Evolutionary conservation across 345 rosid species (phyloP).

Genomic region (Melastoma malabathricum): DNA sequence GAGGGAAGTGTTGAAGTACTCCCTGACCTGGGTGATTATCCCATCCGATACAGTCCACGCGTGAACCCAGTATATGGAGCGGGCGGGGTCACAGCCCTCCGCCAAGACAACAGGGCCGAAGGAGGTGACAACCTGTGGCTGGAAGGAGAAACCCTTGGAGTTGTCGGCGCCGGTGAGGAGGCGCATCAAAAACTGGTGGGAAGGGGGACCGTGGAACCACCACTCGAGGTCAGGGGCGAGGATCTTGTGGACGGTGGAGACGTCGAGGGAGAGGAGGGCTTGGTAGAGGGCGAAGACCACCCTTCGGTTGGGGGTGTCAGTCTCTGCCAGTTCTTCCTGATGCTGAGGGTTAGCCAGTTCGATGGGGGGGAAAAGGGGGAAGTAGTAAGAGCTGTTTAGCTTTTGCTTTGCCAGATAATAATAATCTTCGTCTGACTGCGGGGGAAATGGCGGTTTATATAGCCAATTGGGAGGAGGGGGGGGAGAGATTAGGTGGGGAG

Average conservation of each 20-base stretch:
- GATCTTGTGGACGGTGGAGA: constrained; percentile 39
- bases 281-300: no score
- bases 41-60: constrained; percentile 88
- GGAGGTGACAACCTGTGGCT: constrained; percentile 28
- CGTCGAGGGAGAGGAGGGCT: no score
- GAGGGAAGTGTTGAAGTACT: constrained; percentile 84
- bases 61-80: constrained; percentile 78
- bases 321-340: no score
- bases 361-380: no score
- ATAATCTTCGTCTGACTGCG: no score
- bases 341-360: no score
- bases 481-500: no score
- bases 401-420: no score
- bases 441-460: no score
- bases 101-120: constrained; percentile 62
- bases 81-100: constrained; percentile 58
- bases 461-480: no score
- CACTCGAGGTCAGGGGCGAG: constrained; percentile 78
- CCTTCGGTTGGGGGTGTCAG: no score
- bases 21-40: constrained; percentile 71
- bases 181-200: constrained; percentile 90
- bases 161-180: constrained; percentile 56
- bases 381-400: no score
- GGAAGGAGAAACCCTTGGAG: constrained; percentile 29
- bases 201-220: constrained; percentile 96